A percentile compares a stretch with the other conserved stretches of the same genome.
Conservation (phyloP, 495 filamentous ascomycete genomes). For the Hypoxylon fuscum region DNA sequence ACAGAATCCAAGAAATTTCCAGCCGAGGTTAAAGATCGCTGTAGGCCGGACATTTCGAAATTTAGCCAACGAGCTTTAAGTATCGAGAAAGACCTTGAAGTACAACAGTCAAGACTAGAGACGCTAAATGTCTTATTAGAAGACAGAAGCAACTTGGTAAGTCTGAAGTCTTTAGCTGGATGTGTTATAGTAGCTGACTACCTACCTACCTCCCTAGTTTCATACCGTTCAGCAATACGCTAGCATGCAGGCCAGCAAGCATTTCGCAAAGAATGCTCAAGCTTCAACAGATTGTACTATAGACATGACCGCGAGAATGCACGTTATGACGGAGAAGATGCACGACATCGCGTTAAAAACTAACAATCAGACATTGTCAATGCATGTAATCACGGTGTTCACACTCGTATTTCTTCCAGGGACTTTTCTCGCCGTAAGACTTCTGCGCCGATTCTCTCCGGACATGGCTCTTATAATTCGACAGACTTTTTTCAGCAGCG, state of each 20-base stretch:
- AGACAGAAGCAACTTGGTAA: constrained; percentile 1
- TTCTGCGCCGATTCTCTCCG: background rate
- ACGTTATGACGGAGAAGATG: constrained; percentile 47
- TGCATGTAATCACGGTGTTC: constrained; percentile 53
- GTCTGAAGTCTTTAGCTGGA: background rate
- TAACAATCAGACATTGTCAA: constrained; percentile 52
- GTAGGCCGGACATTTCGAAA: background rate
- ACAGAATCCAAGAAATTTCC: background rate
- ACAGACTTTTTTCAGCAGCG: constrained; percentile 49
- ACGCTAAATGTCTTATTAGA: background rate
- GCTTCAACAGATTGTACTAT: constrained; percentile 26
- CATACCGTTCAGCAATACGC: constrained; percentile 83
- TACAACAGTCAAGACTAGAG: background rate
- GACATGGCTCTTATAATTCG: constrained; percentile 2
- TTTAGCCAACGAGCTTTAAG: background rate
- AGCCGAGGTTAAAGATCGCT: background rate
- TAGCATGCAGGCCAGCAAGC: constrained; percentile 74
- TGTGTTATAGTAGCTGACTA: background rate
- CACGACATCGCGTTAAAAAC: constrained; percentile 48
- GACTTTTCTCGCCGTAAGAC: constrained; percentile 52
- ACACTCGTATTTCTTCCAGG: constrained; percentile 54
- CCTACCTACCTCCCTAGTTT: constrained; percentile 57
- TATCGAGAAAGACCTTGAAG: background rate
- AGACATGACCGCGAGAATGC: constrained; percentile 31
- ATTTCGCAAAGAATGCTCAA: constrained; percentile 72